These are phyloP conservation scores for Saccharomycopsis crataegensis DNA, from an alignment of 1,139 yeast genomes.

Conservation along the genomic window DNA sequence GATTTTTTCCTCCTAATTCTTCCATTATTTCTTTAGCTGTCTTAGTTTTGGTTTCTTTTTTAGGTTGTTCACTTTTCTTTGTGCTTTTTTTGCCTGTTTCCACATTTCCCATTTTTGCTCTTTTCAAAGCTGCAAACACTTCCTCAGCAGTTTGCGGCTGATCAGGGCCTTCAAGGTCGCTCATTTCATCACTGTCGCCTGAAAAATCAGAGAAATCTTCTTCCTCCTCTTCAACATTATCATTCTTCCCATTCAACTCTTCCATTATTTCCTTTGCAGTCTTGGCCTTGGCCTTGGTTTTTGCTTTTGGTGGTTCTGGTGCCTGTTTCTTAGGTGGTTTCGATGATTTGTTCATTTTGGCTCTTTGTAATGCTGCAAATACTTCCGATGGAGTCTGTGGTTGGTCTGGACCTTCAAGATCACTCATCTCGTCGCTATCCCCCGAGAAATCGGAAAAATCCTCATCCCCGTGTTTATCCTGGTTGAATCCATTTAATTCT, in stretches of 20 bases:
- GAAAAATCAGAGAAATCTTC: conserved; percentile 10
- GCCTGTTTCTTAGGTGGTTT: background rate
- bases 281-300: background rate
- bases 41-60: background rate
- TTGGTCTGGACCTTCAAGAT: conserved; percentile 16
- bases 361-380: conserved; percentile 18
- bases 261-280: conserved; percentile 17
- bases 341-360: conserved; percentile 5
- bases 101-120: conserved; percentile 9
- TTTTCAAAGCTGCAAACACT: conserved; percentile 18
- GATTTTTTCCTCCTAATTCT: background rate
- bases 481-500: background rate
- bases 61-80: too few relatives aligned
- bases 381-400: conserved; percentile 19
- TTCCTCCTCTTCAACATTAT: background rate
- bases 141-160: conserved; percentile 19
- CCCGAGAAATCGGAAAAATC: conserved; percentile 15
- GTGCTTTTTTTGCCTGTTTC: too few relatives aligned
- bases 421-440: conserved; percentile 18
- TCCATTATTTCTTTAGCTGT: conserved; percentile 16
- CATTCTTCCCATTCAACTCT: conserved; percentile 4
- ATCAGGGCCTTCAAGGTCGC: conserved; percentile 17
- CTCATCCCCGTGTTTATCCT: conserved; percentile 1
- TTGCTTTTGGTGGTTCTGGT: conserved; percentile 10
- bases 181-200: conserved; percentile 14